Evolutionary conservation across 345 rosid species (phyloP).

Genomic region (Eucalyptus leucophloia): DNA sequence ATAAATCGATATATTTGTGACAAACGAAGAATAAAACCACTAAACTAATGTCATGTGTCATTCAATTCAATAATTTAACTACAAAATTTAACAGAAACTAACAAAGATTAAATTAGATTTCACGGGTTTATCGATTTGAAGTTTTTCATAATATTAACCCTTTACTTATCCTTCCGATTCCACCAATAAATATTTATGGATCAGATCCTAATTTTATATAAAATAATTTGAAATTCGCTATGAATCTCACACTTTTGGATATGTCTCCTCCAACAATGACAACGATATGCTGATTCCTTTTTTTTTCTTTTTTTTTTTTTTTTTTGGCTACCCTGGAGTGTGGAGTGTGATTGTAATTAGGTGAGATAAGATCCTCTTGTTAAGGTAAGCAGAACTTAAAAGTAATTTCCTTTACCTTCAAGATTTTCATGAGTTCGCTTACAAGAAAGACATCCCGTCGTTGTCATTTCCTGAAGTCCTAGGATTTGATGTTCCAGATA

Average conservation of each 20-base stretch:
- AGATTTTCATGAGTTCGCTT: not conserved
- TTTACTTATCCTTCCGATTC: accelerated
- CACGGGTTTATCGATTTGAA: accelerated
- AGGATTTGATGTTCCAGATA: not conserved
- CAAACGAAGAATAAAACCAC: too few relatives aligned
- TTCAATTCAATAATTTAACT: too few relatives aligned
- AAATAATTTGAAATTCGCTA: too few relatives aligned
- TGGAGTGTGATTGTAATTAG: not conserved
- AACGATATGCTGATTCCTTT: too few relatives aligned
- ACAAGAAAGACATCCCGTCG: not conserved
- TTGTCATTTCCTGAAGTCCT: not conserved
- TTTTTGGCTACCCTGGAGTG: not conserved
- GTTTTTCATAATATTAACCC: accelerated
- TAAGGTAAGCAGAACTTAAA: not conserved
- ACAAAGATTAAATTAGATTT: accelerated
- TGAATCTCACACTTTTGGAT: too few relatives aligned
- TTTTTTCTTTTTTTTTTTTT: too few relatives aligned
- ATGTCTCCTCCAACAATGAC: too few relatives aligned
- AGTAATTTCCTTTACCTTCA: not conserved
- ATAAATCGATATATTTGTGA: accelerated
- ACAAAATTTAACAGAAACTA: too few relatives aligned
- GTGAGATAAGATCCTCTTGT: not conserved
- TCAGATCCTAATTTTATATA: too few relatives aligned
- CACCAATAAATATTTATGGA: accelerated
- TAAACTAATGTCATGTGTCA: accelerated